A percentile compares a stretch with the other conserved stretches of the same genome.
Evolutionary conservation across 2,329 filamentous ascomycete species (phyloP).

Genomic region (Lachnellula subtilissima): DNA sequence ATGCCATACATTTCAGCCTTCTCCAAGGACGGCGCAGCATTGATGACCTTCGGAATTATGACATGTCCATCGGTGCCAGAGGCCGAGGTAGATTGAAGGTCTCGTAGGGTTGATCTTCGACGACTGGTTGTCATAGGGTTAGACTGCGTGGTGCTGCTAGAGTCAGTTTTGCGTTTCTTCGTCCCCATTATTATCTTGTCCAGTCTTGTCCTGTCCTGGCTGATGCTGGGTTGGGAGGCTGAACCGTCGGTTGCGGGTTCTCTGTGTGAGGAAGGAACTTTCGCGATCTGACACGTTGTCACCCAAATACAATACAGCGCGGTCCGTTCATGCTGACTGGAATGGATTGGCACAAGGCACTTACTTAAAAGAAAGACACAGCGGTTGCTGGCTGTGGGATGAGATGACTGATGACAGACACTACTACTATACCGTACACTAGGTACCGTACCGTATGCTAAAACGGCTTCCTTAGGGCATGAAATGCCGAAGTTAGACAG

Average conservation of each 20-base stretch:
- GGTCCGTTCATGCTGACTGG: conserved; percentile 14
- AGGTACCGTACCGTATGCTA: background rate
- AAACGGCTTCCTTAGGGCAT: conserved; percentile 3
- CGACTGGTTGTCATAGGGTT: conserved; percentile 39
- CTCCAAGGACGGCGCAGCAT: conserved; percentile 49
- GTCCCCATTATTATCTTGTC: conserved; percentile 22
- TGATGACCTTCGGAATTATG: conserved; percentile 46
- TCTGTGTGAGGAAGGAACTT: conserved; percentile 5
- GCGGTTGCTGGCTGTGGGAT: background rate
- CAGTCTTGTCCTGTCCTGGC: background rate
- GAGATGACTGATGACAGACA: background rate
- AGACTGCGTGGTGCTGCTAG: conserved; percentile 31
- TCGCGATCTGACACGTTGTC: conserved; percentile 20
- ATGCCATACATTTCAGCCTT: conserved; percentile 53
- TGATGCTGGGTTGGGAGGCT: background rate
- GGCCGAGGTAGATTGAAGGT: conserved; percentile 38
- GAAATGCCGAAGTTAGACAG: conserved; percentile 7
- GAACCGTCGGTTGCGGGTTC: background rate
- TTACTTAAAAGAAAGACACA: conserved; percentile 10
- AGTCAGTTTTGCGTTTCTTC: conserved; percentile 33
- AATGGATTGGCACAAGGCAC: conserved; percentile 1
- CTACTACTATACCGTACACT: background rate
- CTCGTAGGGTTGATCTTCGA: conserved; percentile 43
- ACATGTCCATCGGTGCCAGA: conserved; percentile 34
- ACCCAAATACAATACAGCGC: conserved; percentile 8